Base-by-base conservation (phyloP, 306 rosid species). In the Psophocarpus tetragonolobus region DNA sequence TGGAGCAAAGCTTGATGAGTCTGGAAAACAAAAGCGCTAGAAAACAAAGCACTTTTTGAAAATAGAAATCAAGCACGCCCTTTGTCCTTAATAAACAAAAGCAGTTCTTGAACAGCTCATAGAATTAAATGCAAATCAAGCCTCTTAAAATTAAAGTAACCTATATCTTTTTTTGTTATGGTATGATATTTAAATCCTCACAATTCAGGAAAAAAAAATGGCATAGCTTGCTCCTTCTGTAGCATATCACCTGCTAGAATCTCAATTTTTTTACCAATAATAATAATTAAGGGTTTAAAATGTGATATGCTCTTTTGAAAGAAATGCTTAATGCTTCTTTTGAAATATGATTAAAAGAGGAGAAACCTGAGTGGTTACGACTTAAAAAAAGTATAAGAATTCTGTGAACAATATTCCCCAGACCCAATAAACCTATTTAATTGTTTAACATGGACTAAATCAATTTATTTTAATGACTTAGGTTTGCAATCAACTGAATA, bases 311-410 rank as follows among this genome's bases (percentile, higher is more conserved):
- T 47, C 6, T 48, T 33, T 12, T n/a, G 23, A 33, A 68, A 32
- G 45, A 21, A 70, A 42, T 23, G 51, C 72, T 45, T 24, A 71
- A 36, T 60, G 67, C 21, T 41, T 32, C 58, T 48, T 41, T 47
- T 13, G 5, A 67, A 44, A 45, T 74, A 57, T 4, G 32, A 50
- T 57, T 64, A 81, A 57, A 81, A 42, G 71, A 44, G 61, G 35
- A 68, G 50, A 75, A 81, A 60, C 56, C 68, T 13, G 56, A 45
- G 57, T 24, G 57, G 4, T 64, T 18, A 70, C n/a, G 27, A 26
- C 60, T 21, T 38, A 0, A 27, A 36, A 60, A 14, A 70, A n/a
- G 13, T 44, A 30, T 23, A 7, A 9, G 30, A 32, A 27, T 67
- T 41, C 33, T 66, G 30, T 17, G 45, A 53, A 14, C 20, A 51